Base-by-base conservation (phyloP, 306 rosid genomes). In the Pyrus communis region DNA sequence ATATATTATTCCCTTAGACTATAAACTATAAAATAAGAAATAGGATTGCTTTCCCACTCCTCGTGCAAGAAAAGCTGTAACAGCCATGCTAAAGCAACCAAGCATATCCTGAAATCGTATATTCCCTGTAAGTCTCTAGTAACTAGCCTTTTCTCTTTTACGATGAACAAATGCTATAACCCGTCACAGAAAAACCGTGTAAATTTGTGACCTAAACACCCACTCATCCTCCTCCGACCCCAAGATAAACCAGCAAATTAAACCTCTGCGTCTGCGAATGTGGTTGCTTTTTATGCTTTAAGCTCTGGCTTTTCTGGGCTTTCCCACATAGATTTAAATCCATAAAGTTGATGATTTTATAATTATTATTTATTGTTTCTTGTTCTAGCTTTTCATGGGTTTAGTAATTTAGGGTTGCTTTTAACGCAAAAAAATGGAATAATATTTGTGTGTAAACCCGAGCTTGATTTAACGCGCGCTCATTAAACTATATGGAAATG, bases 401-500 rank as follows among this genome's bases (percentile, higher is more conserved):
- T 65, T 65, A 8, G 68, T 15, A 13, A 14, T 27, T 18, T 35
- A 8, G 46, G 19, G 49, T 33, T 66, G 70, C 70, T 66, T 66
- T 66, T 66, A 83, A 88, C 91, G 80, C 69, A 64, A 15, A 64
- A 64, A 68, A 72, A 82, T 71, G 70, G 90, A 86, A 88, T 86
- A 82, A 81, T 71, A 59, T 28, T 49, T 81, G 35, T 78, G 80
- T 74, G 81, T 51, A 42, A 80, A 77, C 68, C 78, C 31, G 45
- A 55, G 38, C 65, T 62, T 45, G 17, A 35, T 38, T 75, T 70
- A 85, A 84, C 85, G 92, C 86, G 80, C 42, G 62, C 43, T 42
- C 61, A 76, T 82, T 85, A 65, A 61, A 51, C 72, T n/a, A 38
- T 67, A 25, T 42, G 11, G 42, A 52, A 27, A 61, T 25, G 19